These are phyloP conservation scores for Friedmanniomyces simplex DNA, from an alignment of 495 filamentous ascomycete genomes.

Conservation along the genomic window DNA sequence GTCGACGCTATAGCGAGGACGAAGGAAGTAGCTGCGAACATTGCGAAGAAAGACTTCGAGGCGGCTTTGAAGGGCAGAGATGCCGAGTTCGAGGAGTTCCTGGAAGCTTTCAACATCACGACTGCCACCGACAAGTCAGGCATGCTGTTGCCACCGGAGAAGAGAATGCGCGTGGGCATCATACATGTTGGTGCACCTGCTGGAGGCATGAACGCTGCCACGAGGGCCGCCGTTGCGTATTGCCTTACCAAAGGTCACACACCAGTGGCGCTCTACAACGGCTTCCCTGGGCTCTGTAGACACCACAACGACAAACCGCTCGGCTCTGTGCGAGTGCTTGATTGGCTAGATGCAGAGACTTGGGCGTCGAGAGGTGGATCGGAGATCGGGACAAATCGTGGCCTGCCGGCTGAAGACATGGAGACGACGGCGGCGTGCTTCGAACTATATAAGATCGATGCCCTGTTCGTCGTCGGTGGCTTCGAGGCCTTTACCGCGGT, in stretches of 20 bases:
- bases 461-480: constrained; percentile 83
- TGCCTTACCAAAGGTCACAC: constrained; percentile 89
- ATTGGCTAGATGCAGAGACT: constrained; percentile 86
- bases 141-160: constrained; percentile 54
- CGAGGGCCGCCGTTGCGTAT: constrained; percentile 90
- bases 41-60: constrained; percentile 71
- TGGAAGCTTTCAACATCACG: constrained; percentile 79
- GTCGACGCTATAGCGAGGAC: constrained; percentile 81
- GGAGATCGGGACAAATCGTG: constrained; percentile 96
- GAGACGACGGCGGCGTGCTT: constrained; percentile 77
- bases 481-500: constrained; percentile 96
- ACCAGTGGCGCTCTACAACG: constrained; percentile 87
- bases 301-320: constrained; percentile 77
- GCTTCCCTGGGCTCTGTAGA: constrained; percentile 86
- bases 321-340: constrained; percentile 70
- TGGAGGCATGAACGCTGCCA: constrained; percentile 98
- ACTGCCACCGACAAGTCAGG: constrained; percentile 58
- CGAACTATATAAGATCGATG: constrained; percentile 77
- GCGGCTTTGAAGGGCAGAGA: constrained; percentile 79
- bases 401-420: constrained; percentile 73
- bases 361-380: constrained; percentile 97
- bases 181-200: constrained; percentile 96
- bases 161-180: constrained; percentile 89
- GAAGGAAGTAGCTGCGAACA: constrained; percentile 68
- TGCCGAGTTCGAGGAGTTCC: constrained; percentile 89